phyloP scores from a whole-genome alignment of 768 basidiomycete species.

The Coprinopsis cinerea region DNA sequence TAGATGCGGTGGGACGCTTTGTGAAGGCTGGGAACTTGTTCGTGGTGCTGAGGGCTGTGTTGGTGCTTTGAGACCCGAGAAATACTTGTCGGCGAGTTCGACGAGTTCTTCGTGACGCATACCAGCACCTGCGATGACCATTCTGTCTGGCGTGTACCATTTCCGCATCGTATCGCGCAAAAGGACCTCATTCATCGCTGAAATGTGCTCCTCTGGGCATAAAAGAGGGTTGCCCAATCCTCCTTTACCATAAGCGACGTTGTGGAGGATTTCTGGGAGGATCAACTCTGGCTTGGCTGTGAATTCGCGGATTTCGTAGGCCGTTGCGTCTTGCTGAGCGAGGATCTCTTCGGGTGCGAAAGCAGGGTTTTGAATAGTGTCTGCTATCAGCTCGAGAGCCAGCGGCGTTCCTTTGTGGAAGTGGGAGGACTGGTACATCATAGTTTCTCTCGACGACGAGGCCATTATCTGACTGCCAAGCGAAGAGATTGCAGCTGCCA shows the following conservation, averaged over 20 bases:
- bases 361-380: constrained; percentile 78
- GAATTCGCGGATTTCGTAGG: constrained; percentile 88
- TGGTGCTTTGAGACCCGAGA: constrained; percentile 57
- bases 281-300: constrained; percentile 87
- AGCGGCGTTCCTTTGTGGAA: constrained; percentile 78
- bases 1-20: constrained; percentile 48
- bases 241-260: constrained; percentile 70
- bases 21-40: constrained; percentile 25
- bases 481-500: constrained; percentile 74
- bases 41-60: constrained; percentile 21
- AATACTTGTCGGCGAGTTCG: constrained; percentile 77
- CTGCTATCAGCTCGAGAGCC: constrained; percentile 84
- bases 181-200: constrained; percentile 52
- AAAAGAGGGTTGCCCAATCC: constrained; percentile 88
- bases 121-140: constrained; percentile 93
- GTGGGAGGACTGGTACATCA: constrained; percentile 97
- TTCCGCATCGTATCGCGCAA: constrained; percentile 61
- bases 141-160: constrained; percentile 91
- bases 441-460: constrained; percentile 86
- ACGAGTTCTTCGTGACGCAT: constrained; percentile 88
- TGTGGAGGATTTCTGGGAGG: constrained; percentile 84
- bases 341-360: constrained; percentile 76
- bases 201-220: constrained; percentile 81
- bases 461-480: constrained; percentile 91
- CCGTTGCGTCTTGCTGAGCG: constrained; percentile 78